These are phyloP conservation scores for Aspergillus fumigatiaffinis DNA, from an alignment of 2,329 filamentous ascomycete genomes.

Conservation along the genomic window DNA sequence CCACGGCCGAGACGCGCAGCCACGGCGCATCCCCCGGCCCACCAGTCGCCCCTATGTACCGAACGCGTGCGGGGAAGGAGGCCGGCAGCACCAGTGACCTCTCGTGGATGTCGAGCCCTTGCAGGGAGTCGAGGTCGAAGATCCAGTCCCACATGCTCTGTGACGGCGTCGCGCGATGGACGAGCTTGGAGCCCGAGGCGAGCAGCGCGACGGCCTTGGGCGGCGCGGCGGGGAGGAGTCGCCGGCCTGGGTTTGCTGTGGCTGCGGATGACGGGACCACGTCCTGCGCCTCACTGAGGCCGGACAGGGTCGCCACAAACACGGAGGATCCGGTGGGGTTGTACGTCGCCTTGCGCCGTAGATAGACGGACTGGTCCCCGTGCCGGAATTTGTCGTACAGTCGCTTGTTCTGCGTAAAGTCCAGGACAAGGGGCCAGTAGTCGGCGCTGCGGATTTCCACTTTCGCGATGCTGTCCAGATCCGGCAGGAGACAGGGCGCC, in stretches of 20 bases:
- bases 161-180: slow-evolving; percentile 28
- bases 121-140: slow-evolving; percentile 58
- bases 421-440: slow-evolving; percentile 78
- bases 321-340: slow-evolving; percentile 56
- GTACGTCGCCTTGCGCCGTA: slow-evolving; percentile 65
- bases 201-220: slow-evolving; percentile 22
- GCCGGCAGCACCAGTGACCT: slow-evolving; percentile 57
- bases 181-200: slow-evolving; percentile 12
- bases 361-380: slow-evolving; percentile 67
- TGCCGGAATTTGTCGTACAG: slow-evolving; percentile 61
- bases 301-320: slow-evolving; percentile 73
- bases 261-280: slow-evolving; percentile 30
- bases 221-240: slow-evolving; percentile 20
- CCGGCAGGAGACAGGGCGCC: slow-evolving; percentile 56
- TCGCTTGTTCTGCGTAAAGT: slow-evolving; percentile 62
- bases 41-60: slow-evolving; percentile 41
- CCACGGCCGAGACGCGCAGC: slow-evolving; percentile 60
- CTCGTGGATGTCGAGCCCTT: slow-evolving; percentile 60
- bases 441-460: slow-evolving; percentile 46
- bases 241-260: slow-evolving; percentile 22
- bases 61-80: slow-evolving; percentile 28
- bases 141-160: slow-evolving; percentile 66
- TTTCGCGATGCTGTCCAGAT: slow-evolving; percentile 35
- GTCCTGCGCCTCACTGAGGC: slow-evolving; percentile 61
- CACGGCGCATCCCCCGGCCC: slow-evolving; percentile 42